These are phyloP conservation scores for Pharnaceum exiguum DNA, from an alignment of 148 eudicot genomes.

Conservation along the genomic window DNA sequence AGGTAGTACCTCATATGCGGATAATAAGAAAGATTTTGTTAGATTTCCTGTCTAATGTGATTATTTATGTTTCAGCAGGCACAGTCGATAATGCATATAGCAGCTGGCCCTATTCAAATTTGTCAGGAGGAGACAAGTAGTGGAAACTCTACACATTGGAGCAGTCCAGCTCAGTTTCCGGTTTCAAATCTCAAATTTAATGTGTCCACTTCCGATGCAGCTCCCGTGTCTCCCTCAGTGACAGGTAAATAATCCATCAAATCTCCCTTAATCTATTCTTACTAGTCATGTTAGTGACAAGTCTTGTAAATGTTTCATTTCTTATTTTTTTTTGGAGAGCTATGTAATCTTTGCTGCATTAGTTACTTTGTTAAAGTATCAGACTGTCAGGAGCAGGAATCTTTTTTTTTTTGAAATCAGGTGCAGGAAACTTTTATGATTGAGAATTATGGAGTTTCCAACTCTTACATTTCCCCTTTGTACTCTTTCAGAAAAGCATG, in stretches of 20 bases:
- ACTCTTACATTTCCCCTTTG: too few relatives aligned
- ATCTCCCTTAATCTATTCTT: not conserved
- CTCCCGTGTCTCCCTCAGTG: slow-evolving; percentile 16
- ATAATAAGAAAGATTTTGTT: not conserved
- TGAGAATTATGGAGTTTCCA: too few relatives aligned
- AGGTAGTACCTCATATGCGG: slow-evolving; percentile 42
- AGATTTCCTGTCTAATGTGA: slow-evolving; percentile 23
- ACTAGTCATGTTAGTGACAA: not conserved
- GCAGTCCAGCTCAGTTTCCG: slow-evolving; percentile 34
- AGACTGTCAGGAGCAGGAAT: too few relatives aligned
- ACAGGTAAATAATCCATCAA: slow-evolving; percentile 22
- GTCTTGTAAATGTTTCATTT: not conserved
- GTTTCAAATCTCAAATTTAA: slow-evolving; percentile 34
- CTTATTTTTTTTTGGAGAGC: too few relatives aligned
- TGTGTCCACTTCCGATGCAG: slow-evolving; percentile 22
- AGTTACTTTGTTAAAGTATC: too few relatives aligned
- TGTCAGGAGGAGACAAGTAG: slow-evolving; percentile 41
- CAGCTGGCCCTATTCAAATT: slow-evolving; percentile 62
- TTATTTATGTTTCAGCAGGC: slow-evolving; percentile 50
- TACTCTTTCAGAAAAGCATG: too few relatives aligned
- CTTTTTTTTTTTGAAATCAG: too few relatives aligned
- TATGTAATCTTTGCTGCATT: too few relatives aligned
- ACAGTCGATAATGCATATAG: slow-evolving; percentile 63
- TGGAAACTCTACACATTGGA: slow-evolving; percentile 33
- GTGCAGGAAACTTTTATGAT: too few relatives aligned